Evolutionary conservation across 2,329 filamentous ascomycete species (phyloP).

Genomic region (Trichophyton verrucosum): DNA sequence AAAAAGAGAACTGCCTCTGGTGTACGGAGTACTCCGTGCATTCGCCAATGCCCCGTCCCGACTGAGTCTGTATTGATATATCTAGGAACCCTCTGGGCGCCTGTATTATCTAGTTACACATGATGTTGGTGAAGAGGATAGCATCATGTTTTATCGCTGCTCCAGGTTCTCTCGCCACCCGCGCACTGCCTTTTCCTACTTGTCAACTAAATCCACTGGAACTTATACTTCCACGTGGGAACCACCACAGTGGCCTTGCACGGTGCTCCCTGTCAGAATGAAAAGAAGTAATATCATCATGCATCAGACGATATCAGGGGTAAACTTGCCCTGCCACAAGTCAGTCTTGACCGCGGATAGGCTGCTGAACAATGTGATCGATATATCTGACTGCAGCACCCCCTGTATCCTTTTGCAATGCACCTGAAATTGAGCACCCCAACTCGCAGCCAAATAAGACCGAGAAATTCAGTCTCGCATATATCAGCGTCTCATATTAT

Average conservation of each 20-base stretch:
- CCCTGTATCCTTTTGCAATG: not conserved
- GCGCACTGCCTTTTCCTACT: not conserved
- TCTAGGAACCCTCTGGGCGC: no score
- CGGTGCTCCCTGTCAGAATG: not conserved
- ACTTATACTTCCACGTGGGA: not conserved
- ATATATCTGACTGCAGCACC: not conserved
- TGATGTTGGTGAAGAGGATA: no score
- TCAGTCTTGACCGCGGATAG: not conserved
- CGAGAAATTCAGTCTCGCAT: not conserved
- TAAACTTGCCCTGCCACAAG: not conserved
- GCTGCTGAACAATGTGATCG: not conserved
- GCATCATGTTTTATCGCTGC: not conserved
- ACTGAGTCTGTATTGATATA: no score
- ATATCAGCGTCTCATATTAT: not conserved
- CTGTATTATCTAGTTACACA: no score
- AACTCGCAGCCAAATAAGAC: not conserved
- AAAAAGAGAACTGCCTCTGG: no score
- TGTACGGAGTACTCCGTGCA: no score
- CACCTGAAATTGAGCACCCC: no score
- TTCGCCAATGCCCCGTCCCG: no score
- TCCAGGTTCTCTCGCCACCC: not conserved
- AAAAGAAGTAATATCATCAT: constrained; percentile 2
- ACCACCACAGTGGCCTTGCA: not conserved
- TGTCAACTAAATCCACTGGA: not conserved
- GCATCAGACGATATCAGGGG: not conserved